These are phyloP conservation scores for Lolium multiflorum DNA, from an alignment of 176 grass and related monocot genomes.

Conservation along the genomic window DNA sequence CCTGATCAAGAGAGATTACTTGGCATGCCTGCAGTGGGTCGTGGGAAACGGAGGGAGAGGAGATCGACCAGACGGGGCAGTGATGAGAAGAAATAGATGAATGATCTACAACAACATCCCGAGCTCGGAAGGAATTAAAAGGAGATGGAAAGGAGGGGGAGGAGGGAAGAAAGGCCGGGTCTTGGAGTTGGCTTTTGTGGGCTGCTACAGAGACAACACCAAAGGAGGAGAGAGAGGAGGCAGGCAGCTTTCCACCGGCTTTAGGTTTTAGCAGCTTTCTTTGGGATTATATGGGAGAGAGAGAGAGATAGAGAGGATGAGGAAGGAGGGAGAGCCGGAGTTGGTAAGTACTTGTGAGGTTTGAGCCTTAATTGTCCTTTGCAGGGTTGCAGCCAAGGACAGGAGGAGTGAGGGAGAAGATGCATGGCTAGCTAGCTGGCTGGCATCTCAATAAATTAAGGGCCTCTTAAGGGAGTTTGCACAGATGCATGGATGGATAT, in stretches of 20 bases:
- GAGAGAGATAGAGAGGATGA: neutral
- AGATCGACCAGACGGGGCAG: constrained; percentile 31
- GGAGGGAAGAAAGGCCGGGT: constrained; percentile 67
- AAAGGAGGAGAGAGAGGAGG: constrained; percentile 29
- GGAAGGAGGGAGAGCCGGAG: constrained; percentile 16
- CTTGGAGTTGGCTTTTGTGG: constrained; percentile 59
- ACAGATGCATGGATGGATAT: constrained; percentile 16
- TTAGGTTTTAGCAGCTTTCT: constrained; percentile 71
- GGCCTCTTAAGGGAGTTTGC: constrained; percentile 34
- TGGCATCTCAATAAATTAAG: constrained; percentile 46
- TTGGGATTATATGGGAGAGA: constrained; percentile 49
- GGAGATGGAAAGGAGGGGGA: constrained; percentile 25
- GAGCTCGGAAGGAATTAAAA: constrained; percentile 51
- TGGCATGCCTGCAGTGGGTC: constrained; percentile 12
- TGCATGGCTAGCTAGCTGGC: constrained; percentile 11
- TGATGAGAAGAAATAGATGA: neutral
- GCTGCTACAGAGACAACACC: constrained; percentile 51
- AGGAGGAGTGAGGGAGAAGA: neutral
- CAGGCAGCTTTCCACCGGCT: constrained; percentile 67
- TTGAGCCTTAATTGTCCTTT: constrained; percentile 54
- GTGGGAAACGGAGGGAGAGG: neutral
- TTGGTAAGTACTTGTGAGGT: constrained; percentile 51
- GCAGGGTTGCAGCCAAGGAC: constrained; percentile 7
- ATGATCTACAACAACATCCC: constrained; percentile 19
- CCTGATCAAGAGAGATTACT: constrained; percentile 9